These are phyloP conservation scores for Dothideomycetes sp. DNA, from an alignment of 2,329 filamentous ascomycete species.

Conservation along the genomic window DNA sequence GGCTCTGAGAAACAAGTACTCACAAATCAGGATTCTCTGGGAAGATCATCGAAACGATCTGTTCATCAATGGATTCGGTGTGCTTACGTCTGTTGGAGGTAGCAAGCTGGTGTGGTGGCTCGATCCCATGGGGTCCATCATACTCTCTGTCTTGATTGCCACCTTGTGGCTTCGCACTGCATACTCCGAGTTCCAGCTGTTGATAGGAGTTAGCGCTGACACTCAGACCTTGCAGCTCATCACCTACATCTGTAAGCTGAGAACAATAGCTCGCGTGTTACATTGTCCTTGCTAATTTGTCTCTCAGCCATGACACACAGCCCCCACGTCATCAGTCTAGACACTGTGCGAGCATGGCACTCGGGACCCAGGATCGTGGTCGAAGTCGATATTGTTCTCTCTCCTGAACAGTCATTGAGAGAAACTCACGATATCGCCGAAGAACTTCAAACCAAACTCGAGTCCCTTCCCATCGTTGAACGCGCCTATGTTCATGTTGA, in stretches of 20 bases:
- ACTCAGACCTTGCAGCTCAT: constrained; percentile 84
- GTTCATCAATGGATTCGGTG: constrained; percentile 81
- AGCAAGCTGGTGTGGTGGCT: constrained; percentile 86
- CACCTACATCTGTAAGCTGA: constrained; percentile 67
- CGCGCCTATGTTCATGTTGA: constrained; percentile 94
- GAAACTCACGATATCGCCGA: constrained; percentile 90
- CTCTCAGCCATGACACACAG: constrained; percentile 71
- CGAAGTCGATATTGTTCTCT: constrained; percentile 95
- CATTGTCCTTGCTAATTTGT: neutral
- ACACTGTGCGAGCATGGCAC: constrained; percentile 92
- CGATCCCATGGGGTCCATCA: constrained; percentile 81
- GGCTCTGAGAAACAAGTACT: constrained; percentile 81
- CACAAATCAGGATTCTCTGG: constrained; percentile 85
- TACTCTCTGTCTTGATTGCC: constrained; percentile 69
- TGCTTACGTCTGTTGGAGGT: constrained; percentile 84
- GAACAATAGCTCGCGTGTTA: neutral
- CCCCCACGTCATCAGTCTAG: constrained; percentile 68
- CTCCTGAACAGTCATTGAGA: constrained; percentile 57
- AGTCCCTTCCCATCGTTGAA: constrained; percentile 85
- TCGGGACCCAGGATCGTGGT: constrained; percentile 80
- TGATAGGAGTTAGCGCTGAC: constrained; percentile 81
- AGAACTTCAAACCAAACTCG: constrained; percentile 85
- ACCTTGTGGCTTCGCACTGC: constrained; percentile 75
- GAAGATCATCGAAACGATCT: constrained; percentile 96
- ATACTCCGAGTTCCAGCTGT: constrained; percentile 76